Evolutionary conservation across 2,329 filamentous ascomycete species (phyloP), one percentile per base, ranked within the genome.

Genomic region (Periconia macrospinosa): DNA sequence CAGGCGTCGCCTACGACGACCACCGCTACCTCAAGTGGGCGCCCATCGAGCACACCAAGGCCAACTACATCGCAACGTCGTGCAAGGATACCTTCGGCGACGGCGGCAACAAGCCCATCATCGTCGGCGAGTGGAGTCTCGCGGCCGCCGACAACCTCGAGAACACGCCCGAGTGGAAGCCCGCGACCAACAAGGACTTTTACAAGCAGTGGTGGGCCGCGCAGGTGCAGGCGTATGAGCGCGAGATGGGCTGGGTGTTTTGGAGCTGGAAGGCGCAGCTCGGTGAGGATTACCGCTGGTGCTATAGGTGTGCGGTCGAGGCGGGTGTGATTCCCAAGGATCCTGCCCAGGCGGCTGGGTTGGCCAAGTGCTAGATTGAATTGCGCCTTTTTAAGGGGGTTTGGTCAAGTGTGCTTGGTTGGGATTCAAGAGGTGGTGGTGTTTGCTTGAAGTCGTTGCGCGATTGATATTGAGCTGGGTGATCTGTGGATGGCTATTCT

Each of bases 71-170:
- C 41, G 52, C 63, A 2, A 75, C 78, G 2, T 81, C 80, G 1
- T 86, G 84, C 71, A 72, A 62, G 11, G 73, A 78, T 50, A 70
- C 81, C 58, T 76, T 78, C 18, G 69, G 71, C 43, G 69, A 70
- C 14, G 76, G 78, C 20, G 54, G 44, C 37, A 57, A 62, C 50
- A 57, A 49, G 37, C 79, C 81, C 3, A 76, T 79, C 14, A 75
- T 86, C 23, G 77, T 87, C 1, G 83, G 83, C 30, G 85, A 87
- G 65, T 87, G 82, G 79, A 80, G 78, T 41, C 66, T 87, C 8
- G 77, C 76, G 40, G 78, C 83, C 1, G 79, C 81, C 10, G 77
- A 79, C 55, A 65, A 78, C 17, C 70, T 83, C 8, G 72, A 85
- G 64, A 72, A 68, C 62, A 77, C 63, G 1, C 53, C 63, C 2